phyloP scores from a whole-genome alignment of 441 rosid genomes.

The Brassica balearica region DNA sequence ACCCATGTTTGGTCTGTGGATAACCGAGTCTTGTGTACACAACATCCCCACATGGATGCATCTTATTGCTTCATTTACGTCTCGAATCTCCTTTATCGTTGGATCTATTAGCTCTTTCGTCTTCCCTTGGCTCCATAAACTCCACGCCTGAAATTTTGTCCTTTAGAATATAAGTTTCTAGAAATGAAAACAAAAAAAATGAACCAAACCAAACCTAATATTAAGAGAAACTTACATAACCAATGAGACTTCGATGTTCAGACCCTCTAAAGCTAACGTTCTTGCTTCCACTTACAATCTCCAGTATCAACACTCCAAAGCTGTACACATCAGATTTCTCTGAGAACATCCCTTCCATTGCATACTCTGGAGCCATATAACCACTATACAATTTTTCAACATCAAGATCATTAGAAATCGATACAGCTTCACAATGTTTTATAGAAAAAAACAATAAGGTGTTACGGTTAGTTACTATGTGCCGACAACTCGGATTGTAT shows the following conservation, averaged over 20 bases:
- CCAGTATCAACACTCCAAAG: constrained; percentile 81
- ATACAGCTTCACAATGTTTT: not conserved
- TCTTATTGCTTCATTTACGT: constrained; percentile 34
- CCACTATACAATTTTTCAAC: constrained; percentile 57
- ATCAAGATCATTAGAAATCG: not conserved
- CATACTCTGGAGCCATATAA: constrained; percentile 93
- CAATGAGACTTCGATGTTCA: constrained; percentile 59
- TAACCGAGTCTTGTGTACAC: constrained; percentile 55
- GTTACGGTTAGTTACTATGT: constrained; percentile 58
- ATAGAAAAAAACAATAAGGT: not conserved
- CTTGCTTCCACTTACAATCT: constrained; percentile 73
- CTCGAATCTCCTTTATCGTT: constrained; percentile 17
- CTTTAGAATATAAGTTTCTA: not conserved
- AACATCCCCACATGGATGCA: constrained; percentile 56
- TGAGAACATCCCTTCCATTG: constrained; percentile 91
- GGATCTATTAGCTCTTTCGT: constrained; percentile 49
- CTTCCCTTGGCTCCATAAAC: constrained; percentile 51
- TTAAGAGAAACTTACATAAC: constrained; percentile 56
- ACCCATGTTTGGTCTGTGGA: constrained; percentile 49
- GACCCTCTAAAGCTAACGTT: constrained; percentile 66
- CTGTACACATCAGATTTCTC: constrained; percentile 91
- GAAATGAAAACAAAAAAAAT: not conserved
- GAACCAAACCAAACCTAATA: not conserved
- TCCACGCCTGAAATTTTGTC: constrained; percentile 50
- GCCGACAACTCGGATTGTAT: constrained; percentile 63